Evolutionary conservation across 2,329 filamentous ascomycete genomes (phyloP).

Genomic region (Botrytis pseudocinerea): DNA sequence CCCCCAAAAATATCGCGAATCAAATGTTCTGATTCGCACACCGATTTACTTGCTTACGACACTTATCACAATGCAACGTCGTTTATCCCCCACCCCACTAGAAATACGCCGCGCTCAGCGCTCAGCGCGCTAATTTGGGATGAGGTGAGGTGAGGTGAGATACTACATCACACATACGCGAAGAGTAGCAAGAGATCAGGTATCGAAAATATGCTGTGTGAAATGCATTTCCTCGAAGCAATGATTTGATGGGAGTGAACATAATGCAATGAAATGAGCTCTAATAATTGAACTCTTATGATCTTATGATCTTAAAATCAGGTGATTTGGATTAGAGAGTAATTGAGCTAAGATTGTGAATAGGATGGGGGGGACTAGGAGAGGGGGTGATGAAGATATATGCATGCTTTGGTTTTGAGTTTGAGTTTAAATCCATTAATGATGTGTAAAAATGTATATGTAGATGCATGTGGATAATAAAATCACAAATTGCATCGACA

Average conservation of each 20-base stretch:
- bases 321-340: not conserved
- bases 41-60: not conserved
- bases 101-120: not conserved
- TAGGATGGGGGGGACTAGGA: not conserved
- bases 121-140: not conserved
- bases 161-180: not conserved
- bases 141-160: not conserved
- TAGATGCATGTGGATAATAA: not conserved
- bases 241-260: not conserved
- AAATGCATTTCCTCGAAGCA: not conserved
- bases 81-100: not conserved
- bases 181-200: not conserved
- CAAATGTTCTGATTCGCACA: not conserved
- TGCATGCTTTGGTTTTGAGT: not conserved
- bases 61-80: not conserved
- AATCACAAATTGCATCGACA: not conserved
- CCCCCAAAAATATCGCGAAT: not conserved
- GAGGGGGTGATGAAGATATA: not conserved
- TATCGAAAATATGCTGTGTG: not conserved
- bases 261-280: not conserved
- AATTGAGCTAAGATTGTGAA: not conserved
- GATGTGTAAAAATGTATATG: not conserved
- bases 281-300: not conserved
- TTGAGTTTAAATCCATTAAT: not conserved
- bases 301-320: not conserved